Evolutionary conservation across 1,139 yeast genomes (phyloP), one percentile per base, ranked within the genome.

Genomic region (Yamadazyma sp.): DNA sequence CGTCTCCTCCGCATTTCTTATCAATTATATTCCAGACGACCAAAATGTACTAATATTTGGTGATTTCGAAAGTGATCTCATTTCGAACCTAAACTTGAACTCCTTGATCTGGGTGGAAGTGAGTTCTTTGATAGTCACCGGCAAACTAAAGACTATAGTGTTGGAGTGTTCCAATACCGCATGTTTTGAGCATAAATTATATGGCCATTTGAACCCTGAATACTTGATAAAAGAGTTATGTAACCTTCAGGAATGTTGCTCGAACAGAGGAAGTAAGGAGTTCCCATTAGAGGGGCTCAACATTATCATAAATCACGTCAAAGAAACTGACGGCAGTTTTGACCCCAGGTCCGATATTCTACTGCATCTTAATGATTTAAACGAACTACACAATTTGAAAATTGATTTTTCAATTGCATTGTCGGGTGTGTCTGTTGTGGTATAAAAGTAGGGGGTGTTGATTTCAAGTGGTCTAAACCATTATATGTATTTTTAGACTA

Each of bases 171-270:
- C 95, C 1, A 78, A 79, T 26, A 57, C 43, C 2, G 24, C 73
- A 9, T 71, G 73, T 43, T 62, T 65, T n/a, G 72, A 68, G 11
- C 59, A 62, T 5, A 56, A 62, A 43, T 54, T 85, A 33, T 89
- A 79, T 56, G 97, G 97, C 1, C 97, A 89, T 61, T 58, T 89
- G 58, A 81, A 86, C 17, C 95, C 96, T 2, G 48, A 56, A 3
- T 75, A 77, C 49, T 61, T 89, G 28, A 68, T 86, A 11, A 55
- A 63, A 14, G 95, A 87, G 51, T 64, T 89, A 29, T 3, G 24
- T 6, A 38, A 33, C 20, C 38, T 50, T 47, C 55, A 30, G 52
- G 46, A n/a, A 59, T 84, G 39, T 49, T 55, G 38, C 29, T 35
- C 23, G 49, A 14, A 25, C 7, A 15, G 35, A 7, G 20, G 12